Conservation (phyloP, 306 rosid species). For the Neltuma alba region DNA sequence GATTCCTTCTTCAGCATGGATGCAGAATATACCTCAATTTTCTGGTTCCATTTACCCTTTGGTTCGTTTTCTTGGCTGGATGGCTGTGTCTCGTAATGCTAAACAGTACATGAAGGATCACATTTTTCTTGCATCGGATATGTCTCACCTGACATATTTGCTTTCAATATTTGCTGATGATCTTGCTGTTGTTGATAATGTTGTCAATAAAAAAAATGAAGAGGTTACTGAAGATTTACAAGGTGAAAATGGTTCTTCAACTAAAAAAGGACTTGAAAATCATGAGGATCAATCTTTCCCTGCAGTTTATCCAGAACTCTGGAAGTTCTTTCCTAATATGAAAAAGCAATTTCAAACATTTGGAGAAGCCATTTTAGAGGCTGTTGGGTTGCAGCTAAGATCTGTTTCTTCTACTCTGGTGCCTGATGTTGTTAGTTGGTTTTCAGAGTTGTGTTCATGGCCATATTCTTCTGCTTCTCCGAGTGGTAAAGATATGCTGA, state of each 20-base stretch:
- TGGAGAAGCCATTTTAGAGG: slow-evolving; percentile 89
- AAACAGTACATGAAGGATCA: slow-evolving; percentile 69
- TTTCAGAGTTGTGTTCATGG: slow-evolving; percentile 83
- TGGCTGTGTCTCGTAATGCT: slow-evolving; percentile 95
- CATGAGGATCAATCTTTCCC: slow-evolving; percentile 57
- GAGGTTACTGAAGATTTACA: slow-evolving; percentile 50
- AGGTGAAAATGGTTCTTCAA: slow-evolving; percentile 38
- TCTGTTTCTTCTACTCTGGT: slow-evolving; percentile 72
- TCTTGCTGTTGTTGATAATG: slow-evolving; percentile 78
- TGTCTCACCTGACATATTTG: slow-evolving; percentile 69
- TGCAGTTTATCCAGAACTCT: slow-evolving; percentile 79
- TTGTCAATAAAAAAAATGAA: slow-evolving; percentile 52
- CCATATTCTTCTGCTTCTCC: slow-evolving; percentile 62
- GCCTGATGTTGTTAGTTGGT: slow-evolving; percentile 91
- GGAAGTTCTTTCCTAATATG: slow-evolving; percentile 82
- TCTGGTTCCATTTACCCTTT: slow-evolving; percentile 67
- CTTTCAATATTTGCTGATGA: slow-evolving; percentile 85
- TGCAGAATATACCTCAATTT: slow-evolving; percentile 68
- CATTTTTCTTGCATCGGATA: slow-evolving; percentile 76
- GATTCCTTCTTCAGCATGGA: slow-evolving; percentile 93
- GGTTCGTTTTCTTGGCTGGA: slow-evolving; percentile 96
- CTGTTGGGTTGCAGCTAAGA: slow-evolving; percentile 86
- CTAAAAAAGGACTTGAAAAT: slow-evolving; percentile 46
- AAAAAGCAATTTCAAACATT: slow-evolving; percentile 72
- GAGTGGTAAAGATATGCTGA: slow-evolving; percentile 46